phyloP scores from a whole-genome alignment of 345 rosid genomes.

The Populus pruinosa region DNA sequence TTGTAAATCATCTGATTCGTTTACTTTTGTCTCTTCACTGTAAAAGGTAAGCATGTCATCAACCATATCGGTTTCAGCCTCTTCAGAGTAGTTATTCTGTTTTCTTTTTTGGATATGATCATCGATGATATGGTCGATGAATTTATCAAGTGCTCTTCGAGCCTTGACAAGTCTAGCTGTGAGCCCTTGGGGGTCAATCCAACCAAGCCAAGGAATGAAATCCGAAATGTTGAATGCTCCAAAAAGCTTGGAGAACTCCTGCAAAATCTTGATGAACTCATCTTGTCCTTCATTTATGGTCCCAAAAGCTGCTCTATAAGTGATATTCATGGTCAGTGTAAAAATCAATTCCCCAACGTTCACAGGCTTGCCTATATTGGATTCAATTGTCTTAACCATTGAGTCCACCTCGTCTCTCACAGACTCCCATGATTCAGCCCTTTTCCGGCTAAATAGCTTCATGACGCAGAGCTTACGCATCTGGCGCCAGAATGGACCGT shows the following conservation, averaged over 20 bases:
- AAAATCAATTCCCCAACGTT: conserved; percentile 79
- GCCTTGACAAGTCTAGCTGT: conserved; percentile 55
- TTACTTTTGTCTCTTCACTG: conserved; percentile 55
- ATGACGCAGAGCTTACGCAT: conserved; percentile 91
- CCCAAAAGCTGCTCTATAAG: conserved; percentile 83
- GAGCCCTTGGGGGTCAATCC: conserved; percentile 76
- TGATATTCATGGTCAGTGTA: conserved; percentile 67
- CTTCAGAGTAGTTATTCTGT: conserved; percentile 14
- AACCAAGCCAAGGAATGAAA: conserved; percentile 62
- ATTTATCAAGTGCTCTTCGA: conserved; percentile 58
- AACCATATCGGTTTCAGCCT: conserved; percentile 68
- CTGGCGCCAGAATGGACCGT: conserved; percentile 97
- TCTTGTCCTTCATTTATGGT: conserved; percentile 57
- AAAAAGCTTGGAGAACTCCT: conserved; percentile 89
- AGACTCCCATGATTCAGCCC: conserved; percentile 93
- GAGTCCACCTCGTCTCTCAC: conserved; percentile 80
- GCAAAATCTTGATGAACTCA: conserved; percentile 71
- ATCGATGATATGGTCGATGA: conserved; percentile 73
- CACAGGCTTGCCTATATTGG: conserved; percentile 44
- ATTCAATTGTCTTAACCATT: conserved; percentile 38
- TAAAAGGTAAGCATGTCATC: conserved; percentile 79
- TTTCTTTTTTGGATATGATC: conserved; percentile 59
- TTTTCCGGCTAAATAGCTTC: conserved; percentile 83
- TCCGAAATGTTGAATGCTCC: conserved; percentile 92
- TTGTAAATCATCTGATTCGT: conserved; percentile 51